phyloP scores from a whole-genome alignment of 495 filamentous ascomycete genomes.

The Thermothielavioides terrestris region DNA sequence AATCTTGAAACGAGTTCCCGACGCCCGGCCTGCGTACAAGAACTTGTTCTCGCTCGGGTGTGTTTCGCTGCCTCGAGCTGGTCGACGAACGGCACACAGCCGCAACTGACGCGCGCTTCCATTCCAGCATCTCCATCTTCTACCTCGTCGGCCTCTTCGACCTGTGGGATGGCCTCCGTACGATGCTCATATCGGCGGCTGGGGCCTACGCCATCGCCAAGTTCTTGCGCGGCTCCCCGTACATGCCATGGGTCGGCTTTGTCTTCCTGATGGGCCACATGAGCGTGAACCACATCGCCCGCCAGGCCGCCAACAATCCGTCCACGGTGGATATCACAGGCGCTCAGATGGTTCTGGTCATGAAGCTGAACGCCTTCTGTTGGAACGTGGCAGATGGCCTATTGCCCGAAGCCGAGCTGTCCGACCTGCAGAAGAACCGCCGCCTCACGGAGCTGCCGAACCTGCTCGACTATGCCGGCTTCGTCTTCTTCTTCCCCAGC shows the following conservation, averaged over 20 bases:
- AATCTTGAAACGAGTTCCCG: slow-evolving; percentile 83
- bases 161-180: slow-evolving; percentile 78
- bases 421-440: slow-evolving; percentile 77
- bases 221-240: slow-evolving; percentile 71
- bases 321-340: slow-evolving; percentile 78
- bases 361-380: slow-evolving; percentile 96
- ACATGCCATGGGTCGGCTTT: slow-evolving; percentile 98
- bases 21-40: slow-evolving; percentile 74
- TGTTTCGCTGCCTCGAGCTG: slow-evolving; percentile 3
- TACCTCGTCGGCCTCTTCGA: slow-evolving; percentile 93
- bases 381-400: slow-evolving; percentile 95
- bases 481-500: slow-evolving; percentile 89
- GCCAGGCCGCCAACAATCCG: slow-evolving; percentile 60
- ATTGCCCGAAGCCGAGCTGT: slow-evolving; percentile 66
- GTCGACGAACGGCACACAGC: not conserved
- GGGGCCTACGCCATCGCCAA: slow-evolving; percentile 77
- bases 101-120: slow-evolving; percentile 1
- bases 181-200: slow-evolving; percentile 66
- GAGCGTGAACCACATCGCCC: slow-evolving; percentile 77
- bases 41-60: slow-evolving; percentile 80
- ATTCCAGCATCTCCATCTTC: slow-evolving; percentile 61
- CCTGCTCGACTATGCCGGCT: slow-evolving; percentile 74
- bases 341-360: slow-evolving; percentile 95
- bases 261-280: slow-evolving; percentile 93
- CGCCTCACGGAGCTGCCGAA: slow-evolving; percentile 63